Evolutionary conservation across 148 eudicot genomes (phyloP).

Genomic region (Rhododendron vialii): DNA sequence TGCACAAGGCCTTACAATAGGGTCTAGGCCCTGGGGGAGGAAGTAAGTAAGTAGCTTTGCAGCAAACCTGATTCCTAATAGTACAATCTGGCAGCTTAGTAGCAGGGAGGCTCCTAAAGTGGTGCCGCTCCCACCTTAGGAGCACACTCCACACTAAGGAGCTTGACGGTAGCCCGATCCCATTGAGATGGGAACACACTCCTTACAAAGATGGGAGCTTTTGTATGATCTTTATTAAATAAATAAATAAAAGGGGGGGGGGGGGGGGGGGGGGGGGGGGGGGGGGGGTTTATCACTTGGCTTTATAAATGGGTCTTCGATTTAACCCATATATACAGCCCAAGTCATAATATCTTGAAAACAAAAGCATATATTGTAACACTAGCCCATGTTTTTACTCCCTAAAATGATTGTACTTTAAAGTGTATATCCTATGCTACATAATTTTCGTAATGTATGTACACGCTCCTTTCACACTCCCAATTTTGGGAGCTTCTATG

Average conservation of each 20-base stretch:
- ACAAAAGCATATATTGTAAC: background rate
- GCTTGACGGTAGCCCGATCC: background rate
- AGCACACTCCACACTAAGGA: background rate
- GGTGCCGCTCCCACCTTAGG: background rate
- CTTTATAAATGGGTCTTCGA: background rate
- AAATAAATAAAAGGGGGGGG: no score
- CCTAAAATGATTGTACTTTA: background rate
- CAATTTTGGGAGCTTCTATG: background rate
- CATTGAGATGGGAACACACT: background rate
- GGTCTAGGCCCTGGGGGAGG: background rate
- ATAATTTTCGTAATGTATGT: background rate
- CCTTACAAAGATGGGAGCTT: background rate
- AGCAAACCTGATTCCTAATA: background rate
- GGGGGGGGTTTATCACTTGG: background rate
- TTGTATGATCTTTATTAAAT: no score
- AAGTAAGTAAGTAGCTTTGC: background rate
- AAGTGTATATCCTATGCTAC: background rate
- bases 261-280: no score
- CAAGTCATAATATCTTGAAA: background rate
- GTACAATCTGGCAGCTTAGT: background rate
- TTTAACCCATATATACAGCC: background rate
- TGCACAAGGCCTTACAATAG: background rate
- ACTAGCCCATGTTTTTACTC: background rate
- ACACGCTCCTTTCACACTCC: background rate
- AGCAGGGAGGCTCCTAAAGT: background rate